Conservation (phyloP, 2,329 filamentous ascomycete species). For the Trichoderma simmonsii region DNA sequence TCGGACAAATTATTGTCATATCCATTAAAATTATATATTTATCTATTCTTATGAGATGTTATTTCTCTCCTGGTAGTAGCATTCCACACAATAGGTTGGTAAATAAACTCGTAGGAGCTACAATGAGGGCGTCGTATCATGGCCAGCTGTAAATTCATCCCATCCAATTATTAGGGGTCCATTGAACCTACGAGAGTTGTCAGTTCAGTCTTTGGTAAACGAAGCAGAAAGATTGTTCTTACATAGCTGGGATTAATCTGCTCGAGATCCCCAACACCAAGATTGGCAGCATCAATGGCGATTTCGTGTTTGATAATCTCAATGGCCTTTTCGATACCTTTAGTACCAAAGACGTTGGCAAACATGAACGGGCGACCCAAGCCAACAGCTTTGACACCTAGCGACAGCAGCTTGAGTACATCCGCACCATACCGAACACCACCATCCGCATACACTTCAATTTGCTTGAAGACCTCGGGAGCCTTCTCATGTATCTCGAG, state of each 20-base stretch:
- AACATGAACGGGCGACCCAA: slow-evolving; percentile 52
- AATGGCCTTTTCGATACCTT: slow-evolving; percentile 45
- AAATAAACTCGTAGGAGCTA: too few species aligned
- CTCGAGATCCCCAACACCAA: slow-evolving; percentile 39
- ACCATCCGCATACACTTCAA: slow-evolving; percentile 41
- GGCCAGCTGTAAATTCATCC: not conserved
- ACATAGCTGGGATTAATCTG: slow-evolving; percentile 27
- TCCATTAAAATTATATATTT: not conserved
- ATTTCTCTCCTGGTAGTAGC: not conserved
- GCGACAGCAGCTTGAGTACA: slow-evolving; percentile 42
- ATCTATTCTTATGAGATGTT: not conserved
- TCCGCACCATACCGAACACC: slow-evolving; percentile 44
- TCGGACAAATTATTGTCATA: not conserved
- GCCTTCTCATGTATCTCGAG: slow-evolving; percentile 39
- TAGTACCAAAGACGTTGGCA: slow-evolving; percentile 49
- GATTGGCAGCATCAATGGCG: slow-evolving; percentile 41
- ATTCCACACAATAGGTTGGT: not conserved
- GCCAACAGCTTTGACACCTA: slow-evolving; percentile 44
- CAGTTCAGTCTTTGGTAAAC: not conserved
- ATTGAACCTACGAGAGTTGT: not conserved
- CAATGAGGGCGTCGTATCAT: not conserved
- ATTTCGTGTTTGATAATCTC: slow-evolving; percentile 50
- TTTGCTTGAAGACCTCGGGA: slow-evolving; percentile 38
- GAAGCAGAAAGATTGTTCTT: not conserved
- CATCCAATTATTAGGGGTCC: not conserved